A percentile compares a stretch with the other conserved stretches of the same genome.
Conservation (phyloP, 2,329 filamentous ascomycete species). For the Metarhizium album region DNA sequence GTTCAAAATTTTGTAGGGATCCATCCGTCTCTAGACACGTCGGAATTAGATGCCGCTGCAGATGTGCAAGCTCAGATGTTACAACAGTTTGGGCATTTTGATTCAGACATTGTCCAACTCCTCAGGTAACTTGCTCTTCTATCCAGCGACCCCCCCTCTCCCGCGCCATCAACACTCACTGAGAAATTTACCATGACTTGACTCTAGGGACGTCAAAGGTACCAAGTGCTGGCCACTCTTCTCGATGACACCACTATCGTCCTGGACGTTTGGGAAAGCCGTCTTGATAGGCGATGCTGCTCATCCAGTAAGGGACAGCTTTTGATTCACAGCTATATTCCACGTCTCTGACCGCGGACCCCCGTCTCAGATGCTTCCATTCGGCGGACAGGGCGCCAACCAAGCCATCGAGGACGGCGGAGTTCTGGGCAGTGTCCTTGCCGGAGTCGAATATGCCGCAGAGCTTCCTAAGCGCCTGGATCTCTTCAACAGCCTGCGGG, state of each 20-base stretch:
- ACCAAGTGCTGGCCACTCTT: slow-evolving; percentile 6
- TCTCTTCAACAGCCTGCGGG: slow-evolving; percentile 1
- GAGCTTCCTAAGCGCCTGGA: background rate
- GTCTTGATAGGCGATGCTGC: slow-evolving; percentile 7
- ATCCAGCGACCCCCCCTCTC: background rate
- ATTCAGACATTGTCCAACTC: background rate
- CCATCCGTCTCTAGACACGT: background rate
- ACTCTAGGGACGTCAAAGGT: background rate
- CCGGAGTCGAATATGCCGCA: background rate
- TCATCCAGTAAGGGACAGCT: slow-evolving; percentile 1
- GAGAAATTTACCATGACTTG: background rate
- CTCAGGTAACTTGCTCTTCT: background rate
- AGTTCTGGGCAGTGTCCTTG: slow-evolving; percentile 1
- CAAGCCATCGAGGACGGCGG: slow-evolving; percentile 7
- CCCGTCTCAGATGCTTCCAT: slow-evolving; percentile 6
- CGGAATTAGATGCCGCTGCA: background rate
- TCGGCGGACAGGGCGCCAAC: slow-evolving; percentile 6
- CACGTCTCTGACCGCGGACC: background rate
- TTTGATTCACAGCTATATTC: background rate
- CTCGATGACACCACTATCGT: slow-evolving; percentile 1
- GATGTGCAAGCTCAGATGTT: slow-evolving; percentile 4
- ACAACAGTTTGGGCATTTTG: slow-evolving; percentile 4
- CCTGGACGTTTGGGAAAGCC: slow-evolving; percentile 4
- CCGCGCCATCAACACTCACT: background rate
- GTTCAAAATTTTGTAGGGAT: slow-evolving; percentile 8